Evolutionary conservation across 179 eudicot genomes (phyloP), one percentile per base, ranked within the genome.

Genomic region (Patellifolia procumbens): DNA sequence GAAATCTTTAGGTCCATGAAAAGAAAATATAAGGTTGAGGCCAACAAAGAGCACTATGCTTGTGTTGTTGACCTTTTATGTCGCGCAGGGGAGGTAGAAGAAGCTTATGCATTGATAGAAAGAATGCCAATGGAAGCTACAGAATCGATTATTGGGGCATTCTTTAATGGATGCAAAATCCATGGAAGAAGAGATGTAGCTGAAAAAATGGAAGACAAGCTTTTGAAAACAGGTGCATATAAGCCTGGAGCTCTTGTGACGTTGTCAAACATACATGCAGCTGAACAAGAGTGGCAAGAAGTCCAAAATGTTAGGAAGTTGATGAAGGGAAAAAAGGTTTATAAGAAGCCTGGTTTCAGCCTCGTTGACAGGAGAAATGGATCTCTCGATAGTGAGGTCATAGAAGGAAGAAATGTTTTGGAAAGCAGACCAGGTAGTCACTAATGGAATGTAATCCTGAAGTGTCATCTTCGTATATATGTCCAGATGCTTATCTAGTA

Each of bases 111-210:
- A 9, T 59, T 85, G 76, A 63, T 90, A 43, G 72, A 78, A 60
- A 77, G 77, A 20, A 86, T 81, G 86, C n/a, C n/a, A n/a, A n/a
- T n/a, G n/a, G n/a, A n/a, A n/a, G n/a, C n/a, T n/a, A n/a, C n/a
- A n/a, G n/a, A 86, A 26, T 89, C 91, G 1, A 78, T 79, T 29
- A 24, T 83, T 19, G 92, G 91, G 34, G 91, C 96, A 60, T 87
- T 89, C 85, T 86, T 87, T 49, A 86, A 83, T 75, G 96, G 96
- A 28, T 91, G 92, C 65, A 81, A 45, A 73, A 79, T 89, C 60
- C 87, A 91, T 73, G 85, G 84, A 74, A 86, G 91, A 86, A 84
- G 73, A 79, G 91, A 91, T 79, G 79, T 91, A 48, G 96, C 92
- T 19, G 80, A 83, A 77, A 72, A 75, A 68, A 68, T 89, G 55